Base-by-base conservation (phyloP, 768 basidiomycete genomes). In the Xerocomellus intermedius region DNA sequence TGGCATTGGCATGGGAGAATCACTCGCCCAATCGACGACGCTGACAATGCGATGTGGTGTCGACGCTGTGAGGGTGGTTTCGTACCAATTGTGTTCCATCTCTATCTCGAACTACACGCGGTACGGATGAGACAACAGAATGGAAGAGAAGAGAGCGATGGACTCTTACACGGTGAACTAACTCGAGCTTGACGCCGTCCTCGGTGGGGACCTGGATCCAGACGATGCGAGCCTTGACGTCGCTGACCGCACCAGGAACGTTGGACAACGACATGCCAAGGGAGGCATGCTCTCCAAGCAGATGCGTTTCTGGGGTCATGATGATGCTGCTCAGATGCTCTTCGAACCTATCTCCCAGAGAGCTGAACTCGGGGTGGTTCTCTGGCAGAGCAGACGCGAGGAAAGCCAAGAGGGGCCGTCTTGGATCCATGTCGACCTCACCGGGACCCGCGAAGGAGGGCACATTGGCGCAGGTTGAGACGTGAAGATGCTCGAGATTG, bases 61-160 rank as follows among this genome's bases (percentile, higher is more conserved):
- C 28, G 74, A 68, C 2, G 83, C 85, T 12, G 89, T 86, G 39
- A 99, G 86, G 21, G 91, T 81, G 4, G 93, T 83, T 71, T 98
- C 94, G 63, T 98, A 98, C 92, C 92, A 96, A 73, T 94, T 98
- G 74, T 97, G 86, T 66, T 86, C 67, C 89, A 96, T 92, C 79
- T 94, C 89, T 42, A 96, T 88, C 67, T 94, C 92, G 64, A 94
- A 89, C 85, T 88, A 14, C 24, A 42, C 9, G 16, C 5, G 10
- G 19, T 5, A 45, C n/a, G 3, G 16, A 12, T 62, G n/a, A 64
- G 56, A 44, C 5, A 5, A 28, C 12, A 22, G 6, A 26, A 8
- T 4, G n/a, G 5, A 13, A 39, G 12, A 5, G 8, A 19, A 17
- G n/a, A 14, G 10, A 10, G 4, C 0, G 12, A 12, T 19, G 13